Base-by-base conservation (phyloP, 148 eudicot genomes). In the Agrostemma githago region DNA sequence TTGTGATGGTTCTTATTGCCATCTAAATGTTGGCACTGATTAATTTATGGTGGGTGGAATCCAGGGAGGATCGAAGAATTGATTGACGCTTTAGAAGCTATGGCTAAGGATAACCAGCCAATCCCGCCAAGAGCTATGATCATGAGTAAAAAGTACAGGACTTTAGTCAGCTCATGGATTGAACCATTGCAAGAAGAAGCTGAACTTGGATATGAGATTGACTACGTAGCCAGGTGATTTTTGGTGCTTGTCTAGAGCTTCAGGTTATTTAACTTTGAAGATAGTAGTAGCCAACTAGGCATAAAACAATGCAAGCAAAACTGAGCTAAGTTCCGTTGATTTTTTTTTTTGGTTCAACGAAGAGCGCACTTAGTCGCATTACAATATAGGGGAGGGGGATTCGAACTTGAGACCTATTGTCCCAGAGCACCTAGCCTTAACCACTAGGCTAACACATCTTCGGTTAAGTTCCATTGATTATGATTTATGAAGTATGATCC, bases 141-240 rank as follows among this genome's bases (percentile, higher is more conserved):
- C 71, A 78, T 90, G 85, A 95, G 88, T 86, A 88, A 80, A 79
- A 95, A 95, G 75, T 95, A 95, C 78, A 86, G 99, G 72, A 86
- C 97, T 34, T 68, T 95, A 76, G 93, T 95, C 74, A 92, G 99
- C 82, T 95, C 99, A 61, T 95, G 99, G 99, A 92, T 95, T 83
- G 99, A 95, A 81, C 99, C 99, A 78, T 81, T 95, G 84, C 96
- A 92, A 72, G 97, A 92, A 76, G 99, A 95, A 84, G 99, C 99
- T 80, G 99, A 95, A 74, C 89, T 92, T 74, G 99, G 99, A 80
- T 88, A 86, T 67, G 97, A 92, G 78, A 82, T 95, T 78, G 99
- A 95, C 81, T 95, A 95, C 76, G 82, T 92, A 46, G 90, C 90
- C 80, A 95, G 99, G 99, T 92, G 56, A 71, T 69, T 44, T 72